A percentile compares a stretch with the other conserved stretches of the same genome.
Conservation (phyloP, 2,329 filamentous ascomycete species). For the Neofusicoccum umdonicola region DNA sequence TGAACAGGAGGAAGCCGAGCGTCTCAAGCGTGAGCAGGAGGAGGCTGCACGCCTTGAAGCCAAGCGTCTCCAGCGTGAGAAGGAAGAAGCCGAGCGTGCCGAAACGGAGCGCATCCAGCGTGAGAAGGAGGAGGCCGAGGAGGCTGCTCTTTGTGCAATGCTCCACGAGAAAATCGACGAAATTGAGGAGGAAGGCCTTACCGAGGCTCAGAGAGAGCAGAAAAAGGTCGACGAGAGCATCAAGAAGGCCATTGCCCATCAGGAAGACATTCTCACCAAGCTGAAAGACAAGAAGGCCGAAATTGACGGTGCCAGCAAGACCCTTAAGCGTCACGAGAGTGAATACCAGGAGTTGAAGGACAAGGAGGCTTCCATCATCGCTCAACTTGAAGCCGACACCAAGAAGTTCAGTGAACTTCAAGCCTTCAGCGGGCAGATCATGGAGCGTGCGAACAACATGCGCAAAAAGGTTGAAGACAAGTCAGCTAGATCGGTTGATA, state of each 20-base stretch:
- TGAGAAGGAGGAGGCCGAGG: not conserved
- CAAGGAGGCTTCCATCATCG: not conserved
- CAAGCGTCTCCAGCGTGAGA: not conserved
- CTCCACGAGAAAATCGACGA: not conserved
- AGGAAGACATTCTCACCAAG: not conserved
- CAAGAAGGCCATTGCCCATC: not conserved
- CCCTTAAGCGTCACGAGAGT: not conserved
- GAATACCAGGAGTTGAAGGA: not conserved
- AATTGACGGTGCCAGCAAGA: not conserved
- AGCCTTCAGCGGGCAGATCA: not conserved
- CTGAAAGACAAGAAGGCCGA: not conserved
- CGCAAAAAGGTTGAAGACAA: constrained; percentile 2
- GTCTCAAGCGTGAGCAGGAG: not conserved
- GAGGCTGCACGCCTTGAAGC: not conserved
- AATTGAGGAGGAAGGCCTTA: not conserved
- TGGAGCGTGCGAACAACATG: not conserved
- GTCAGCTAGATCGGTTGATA: not conserved
- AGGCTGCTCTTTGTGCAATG: not conserved
- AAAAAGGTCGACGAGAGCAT: not conserved
- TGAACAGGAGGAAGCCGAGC: not conserved
- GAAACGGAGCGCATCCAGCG: not conserved
- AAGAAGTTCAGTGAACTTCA: constrained; percentile 1
- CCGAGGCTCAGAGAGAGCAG: not conserved
- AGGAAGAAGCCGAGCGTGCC: constrained; percentile 1
- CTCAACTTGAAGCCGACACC: not conserved